Evolutionary conservation across 2,329 filamentous ascomycete species (phyloP).

Genomic region (Pseudogymnoascus sp.): DNA sequence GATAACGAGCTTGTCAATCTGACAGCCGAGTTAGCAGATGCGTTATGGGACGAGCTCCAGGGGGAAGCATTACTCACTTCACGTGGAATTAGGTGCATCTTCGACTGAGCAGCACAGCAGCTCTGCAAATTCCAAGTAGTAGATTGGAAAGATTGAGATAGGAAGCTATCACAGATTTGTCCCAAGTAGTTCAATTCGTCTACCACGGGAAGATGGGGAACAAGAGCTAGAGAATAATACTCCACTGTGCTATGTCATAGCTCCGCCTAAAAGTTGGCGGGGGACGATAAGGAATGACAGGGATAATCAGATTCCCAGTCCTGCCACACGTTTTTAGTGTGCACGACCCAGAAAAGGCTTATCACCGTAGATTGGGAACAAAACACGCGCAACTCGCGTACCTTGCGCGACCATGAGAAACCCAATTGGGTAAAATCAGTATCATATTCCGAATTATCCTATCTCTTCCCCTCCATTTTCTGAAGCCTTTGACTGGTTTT

Average conservation of each 20-base stretch:
- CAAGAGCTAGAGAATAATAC: neutral
- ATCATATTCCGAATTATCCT: neutral
- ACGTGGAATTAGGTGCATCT: constrained; percentile 42
- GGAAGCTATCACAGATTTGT: constrained; percentile 7
- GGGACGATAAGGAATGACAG: constrained; percentile 3
- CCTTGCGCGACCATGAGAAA: neutral
- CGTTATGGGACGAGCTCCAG: neutral
- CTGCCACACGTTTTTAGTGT: neutral
- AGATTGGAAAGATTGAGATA: neutral
- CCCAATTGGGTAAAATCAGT: neutral
- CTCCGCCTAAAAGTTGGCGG: constrained; percentile 1
- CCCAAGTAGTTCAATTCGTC: constrained; percentile 2
- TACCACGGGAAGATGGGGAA: neutral
- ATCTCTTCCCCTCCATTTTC: neutral
- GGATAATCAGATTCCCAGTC: neutral
- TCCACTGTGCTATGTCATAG: constrained; percentile 7
- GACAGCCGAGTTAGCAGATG: constrained; percentile 10
- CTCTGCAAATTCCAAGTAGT: neutral
- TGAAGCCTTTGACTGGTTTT: neutral
- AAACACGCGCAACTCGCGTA: neutral
- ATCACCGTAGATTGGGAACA: neutral
- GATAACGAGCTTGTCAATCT: constrained; percentile 95
- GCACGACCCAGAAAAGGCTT: constrained; percentile 4
- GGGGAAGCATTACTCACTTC: constrained; percentile 32
- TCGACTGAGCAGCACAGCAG: constrained; percentile 11